Percentiles rank a stretch among this genome's conserved stretches.
These are phyloP conservation scores for Holtermannia corniformis DNA, from an alignment of 768 basidiomycete species.

Conservation along the genomic window DNA sequence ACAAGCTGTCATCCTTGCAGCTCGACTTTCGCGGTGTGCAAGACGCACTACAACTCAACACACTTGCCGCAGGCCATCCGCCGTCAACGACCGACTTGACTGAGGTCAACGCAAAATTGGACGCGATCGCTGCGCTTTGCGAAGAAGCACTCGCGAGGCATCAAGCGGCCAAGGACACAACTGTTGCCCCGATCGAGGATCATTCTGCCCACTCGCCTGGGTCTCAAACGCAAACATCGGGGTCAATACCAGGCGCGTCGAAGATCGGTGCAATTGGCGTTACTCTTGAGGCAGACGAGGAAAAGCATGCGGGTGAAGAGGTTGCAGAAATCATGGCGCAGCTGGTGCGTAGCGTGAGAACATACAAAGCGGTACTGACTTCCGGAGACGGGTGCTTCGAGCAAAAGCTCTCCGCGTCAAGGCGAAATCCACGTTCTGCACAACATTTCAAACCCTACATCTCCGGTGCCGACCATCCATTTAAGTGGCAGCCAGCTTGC, in stretches of 20 bases:
- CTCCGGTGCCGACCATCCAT: constrained; percentile 1
- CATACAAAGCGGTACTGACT: constrained; percentile 1
- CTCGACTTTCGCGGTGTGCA: constrained; percentile 30
- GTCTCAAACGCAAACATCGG: not conserved
- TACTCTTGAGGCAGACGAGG: constrained; percentile 12
- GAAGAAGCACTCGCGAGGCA: constrained; percentile 18
- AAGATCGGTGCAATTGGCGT: not conserved
- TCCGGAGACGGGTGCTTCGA: constrained; percentile 22
- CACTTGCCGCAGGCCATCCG: constrained; percentile 9
- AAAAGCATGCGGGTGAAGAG: constrained; percentile 27
- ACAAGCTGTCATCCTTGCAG: constrained; percentile 19
- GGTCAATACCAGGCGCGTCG: not conserved
- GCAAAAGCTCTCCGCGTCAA: constrained; percentile 18
- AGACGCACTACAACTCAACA: constrained; percentile 25
- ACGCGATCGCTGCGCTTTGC: constrained; percentile 26
- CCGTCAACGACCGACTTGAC: constrained; percentile 3
- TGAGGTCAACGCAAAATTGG: constrained; percentile 28
- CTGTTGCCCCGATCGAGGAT: not conserved
- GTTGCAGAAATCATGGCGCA: constrained; percentile 35
- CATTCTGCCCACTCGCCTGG: not conserved
- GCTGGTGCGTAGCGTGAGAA: constrained; percentile 16
- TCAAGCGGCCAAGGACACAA: not conserved
- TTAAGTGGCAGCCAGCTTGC: not conserved
- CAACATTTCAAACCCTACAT: constrained; percentile 10
- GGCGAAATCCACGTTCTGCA: constrained; percentile 28